Conservation (phyloP, 305 asterid species). For the Fraxinus sp. region DNA sequence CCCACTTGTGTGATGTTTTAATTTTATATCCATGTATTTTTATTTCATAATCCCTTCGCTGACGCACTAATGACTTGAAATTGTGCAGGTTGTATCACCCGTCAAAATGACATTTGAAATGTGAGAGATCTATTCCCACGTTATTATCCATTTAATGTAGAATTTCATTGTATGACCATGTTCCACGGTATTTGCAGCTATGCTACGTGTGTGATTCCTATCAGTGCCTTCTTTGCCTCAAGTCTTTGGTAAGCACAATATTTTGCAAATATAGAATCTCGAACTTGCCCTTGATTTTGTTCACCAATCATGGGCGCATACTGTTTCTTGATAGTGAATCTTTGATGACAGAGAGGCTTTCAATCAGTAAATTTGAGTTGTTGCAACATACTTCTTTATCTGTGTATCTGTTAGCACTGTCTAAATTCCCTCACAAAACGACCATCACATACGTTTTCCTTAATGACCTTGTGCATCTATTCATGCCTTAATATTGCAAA, state of each 20-base stretch:
- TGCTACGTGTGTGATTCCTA: conserved; percentile 85
- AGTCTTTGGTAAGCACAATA: conserved; percentile 77
- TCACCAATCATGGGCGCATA: background rate
- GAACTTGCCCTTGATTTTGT: conserved; percentile 9
- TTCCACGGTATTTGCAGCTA: conserved; percentile 61
- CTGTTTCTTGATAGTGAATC: conserved; percentile 2
- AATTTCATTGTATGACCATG: conserved; percentile 21
- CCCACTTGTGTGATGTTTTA: conserved; percentile 16
- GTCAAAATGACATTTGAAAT: conserved; percentile 97
- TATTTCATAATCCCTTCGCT: background rate
- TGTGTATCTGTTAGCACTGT: conserved; percentile 10
- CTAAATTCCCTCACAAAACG: background rate
- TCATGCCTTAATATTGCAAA: conserved; percentile 2
- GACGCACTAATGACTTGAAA: conserved; percentile 13
- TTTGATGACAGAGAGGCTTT: background rate
- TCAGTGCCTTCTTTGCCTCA: conserved; percentile 85
- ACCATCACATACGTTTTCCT: conserved; percentile 12
- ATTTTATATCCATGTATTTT: background rate
- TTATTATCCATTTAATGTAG: conserved; percentile 21
- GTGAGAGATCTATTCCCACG: conserved; percentile 47
- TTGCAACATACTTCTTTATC: background rate
- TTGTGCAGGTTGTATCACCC: conserved; percentile 84
- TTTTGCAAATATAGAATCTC: conserved; percentile 12
- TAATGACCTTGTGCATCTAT: conserved; percentile 5
- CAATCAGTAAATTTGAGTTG: conserved; percentile 2